A percentile compares a stretch with the other conserved stretches of the same genome.
These are phyloP conservation scores for Ogataea trehalophila DNA, from an alignment of 805 yeast genomes.

Conservation along the genomic window DNA sequence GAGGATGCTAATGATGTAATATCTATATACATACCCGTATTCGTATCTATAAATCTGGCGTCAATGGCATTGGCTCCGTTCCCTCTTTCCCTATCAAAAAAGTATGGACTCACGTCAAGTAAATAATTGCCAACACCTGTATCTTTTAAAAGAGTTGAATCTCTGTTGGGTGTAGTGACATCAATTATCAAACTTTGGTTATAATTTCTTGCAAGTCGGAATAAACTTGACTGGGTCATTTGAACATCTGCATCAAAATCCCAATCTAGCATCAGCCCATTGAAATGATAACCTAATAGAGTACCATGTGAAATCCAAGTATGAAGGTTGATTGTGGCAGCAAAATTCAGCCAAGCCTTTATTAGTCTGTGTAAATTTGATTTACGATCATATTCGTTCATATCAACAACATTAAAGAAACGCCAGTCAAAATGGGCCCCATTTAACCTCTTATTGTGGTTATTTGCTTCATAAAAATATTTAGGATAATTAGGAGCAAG, in stretches of 20 bases:
- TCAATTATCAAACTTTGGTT: constrained; percentile 50
- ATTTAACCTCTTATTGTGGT: constrained; percentile 24
- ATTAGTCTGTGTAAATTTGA: constrained; percentile 41
- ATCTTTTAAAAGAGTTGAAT: constrained; percentile 13
- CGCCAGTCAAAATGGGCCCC: constrained; percentile 45
- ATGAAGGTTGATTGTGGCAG: constrained; percentile 37
- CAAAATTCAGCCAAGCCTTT: constrained; percentile 51
- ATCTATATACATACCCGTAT: constrained; percentile 43
- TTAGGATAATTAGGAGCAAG: constrained; percentile 19
- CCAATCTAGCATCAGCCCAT: constrained; percentile 56
- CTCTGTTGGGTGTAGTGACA: constrained; percentile 9
- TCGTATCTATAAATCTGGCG: constrained; percentile 49
- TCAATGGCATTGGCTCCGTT: constrained; percentile 50
- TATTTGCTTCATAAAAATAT: constrained; percentile 39
- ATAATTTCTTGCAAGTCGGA: constrained; percentile 38
- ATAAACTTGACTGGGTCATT: constrained; percentile 43
- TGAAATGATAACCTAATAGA: constrained; percentile 57
- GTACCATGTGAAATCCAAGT: constrained; percentile 67
- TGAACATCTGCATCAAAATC: constrained; percentile 62
- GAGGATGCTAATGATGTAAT: constrained; percentile 34
- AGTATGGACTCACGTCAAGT: constrained; percentile 32
- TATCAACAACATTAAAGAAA: constrained; percentile 31
- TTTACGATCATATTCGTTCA: constrained; percentile 18
- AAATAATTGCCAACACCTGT: constrained; percentile 29
- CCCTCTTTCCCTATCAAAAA: constrained; percentile 33